Percentiles rank a stretch among this genome's conserved stretches.
Evolutionary conservation across 805 yeast genomes (phyloP).

Genomic region (Teunomyces gatunensis): DNA sequence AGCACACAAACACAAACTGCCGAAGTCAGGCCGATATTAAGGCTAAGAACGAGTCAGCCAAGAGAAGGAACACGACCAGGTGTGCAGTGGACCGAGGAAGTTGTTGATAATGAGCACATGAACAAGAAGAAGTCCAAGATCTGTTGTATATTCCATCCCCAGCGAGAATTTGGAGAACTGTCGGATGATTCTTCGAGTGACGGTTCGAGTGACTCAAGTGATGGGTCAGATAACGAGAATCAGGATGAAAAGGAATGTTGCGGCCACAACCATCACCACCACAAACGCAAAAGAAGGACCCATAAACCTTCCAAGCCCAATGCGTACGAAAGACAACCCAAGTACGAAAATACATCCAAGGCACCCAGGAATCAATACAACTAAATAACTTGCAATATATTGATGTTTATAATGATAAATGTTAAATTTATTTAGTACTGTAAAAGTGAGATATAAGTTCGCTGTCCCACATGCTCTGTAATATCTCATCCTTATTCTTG

Average conservation of each 20-base stretch:
- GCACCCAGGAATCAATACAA: neutral
- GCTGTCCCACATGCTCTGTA: constrained; percentile 11
- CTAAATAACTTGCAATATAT: neutral
- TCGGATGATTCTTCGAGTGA: constrained; percentile 21
- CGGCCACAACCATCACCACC: constrained; percentile 22
- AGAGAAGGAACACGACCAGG: constrained; percentile 19
- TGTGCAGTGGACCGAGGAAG: constrained; percentile 84
- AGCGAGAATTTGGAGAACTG: constrained; percentile 54
- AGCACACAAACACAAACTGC: neutral
- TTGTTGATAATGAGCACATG: constrained; percentile 87
- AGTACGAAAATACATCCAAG: constrained; percentile 34
- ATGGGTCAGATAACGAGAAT: constrained; percentile 18
- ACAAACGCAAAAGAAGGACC: constrained; percentile 21
- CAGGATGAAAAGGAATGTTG: constrained; percentile 38
- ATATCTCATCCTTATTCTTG: constrained; percentile 2
- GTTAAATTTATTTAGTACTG: neutral
- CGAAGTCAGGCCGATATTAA: neutral
- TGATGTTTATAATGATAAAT: neutral
- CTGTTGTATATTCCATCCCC: constrained; percentile 87
- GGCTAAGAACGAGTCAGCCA: constrained; percentile 1
- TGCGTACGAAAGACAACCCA: constrained; percentile 89
- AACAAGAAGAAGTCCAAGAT: constrained; percentile 86
- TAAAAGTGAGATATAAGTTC: constrained; percentile 4
- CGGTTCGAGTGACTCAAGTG: constrained; percentile 27
- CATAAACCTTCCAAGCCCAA: constrained; percentile 49